These are phyloP conservation scores for Alternaria rosae DNA, from an alignment of 2,329 filamentous ascomycete species.

Conservation along the genomic window DNA sequence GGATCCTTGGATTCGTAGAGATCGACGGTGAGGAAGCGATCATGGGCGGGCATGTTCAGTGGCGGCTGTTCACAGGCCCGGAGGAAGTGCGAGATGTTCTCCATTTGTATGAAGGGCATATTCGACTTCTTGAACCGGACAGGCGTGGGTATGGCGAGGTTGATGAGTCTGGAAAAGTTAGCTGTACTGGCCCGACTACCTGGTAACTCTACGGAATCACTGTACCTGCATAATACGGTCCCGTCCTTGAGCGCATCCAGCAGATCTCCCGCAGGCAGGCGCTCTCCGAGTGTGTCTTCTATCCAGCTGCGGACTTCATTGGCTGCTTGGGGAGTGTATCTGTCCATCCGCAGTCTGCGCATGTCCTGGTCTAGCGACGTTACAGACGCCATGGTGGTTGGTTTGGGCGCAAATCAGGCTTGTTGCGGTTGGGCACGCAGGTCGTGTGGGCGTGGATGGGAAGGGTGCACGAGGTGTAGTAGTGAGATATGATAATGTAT, in stretches of 20 bases:
- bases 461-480: background rate
- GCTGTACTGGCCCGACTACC: background rate
- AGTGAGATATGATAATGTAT: constrained; percentile 1
- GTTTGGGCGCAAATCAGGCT: constrained; percentile 24
- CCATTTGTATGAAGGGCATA: constrained; percentile 99
- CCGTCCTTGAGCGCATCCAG: constrained; percentile 90
- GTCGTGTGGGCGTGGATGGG: background rate
- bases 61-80: constrained; percentile 85
- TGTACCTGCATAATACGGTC: constrained; percentile 88
- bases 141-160: constrained; percentile 77
- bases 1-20: constrained; percentile 96
- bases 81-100: constrained; percentile 97
- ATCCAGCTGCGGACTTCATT: constrained; percentile 88
- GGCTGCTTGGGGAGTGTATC: constrained; percentile 90
- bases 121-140: constrained; percentile 89
- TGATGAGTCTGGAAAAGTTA: constrained; percentile 71
- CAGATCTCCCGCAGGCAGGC: constrained; percentile 75
- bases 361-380: constrained; percentile 94
- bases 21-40: constrained; percentile 96
- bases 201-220: background rate
- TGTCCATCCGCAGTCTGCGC: constrained; percentile 88
- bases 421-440: constrained; percentile 14
- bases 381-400: constrained; percentile 81
- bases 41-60: constrained; percentile 87
- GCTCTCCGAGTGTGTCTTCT: constrained; percentile 78